Evolutionary conservation across 768 basidiomycete species (phyloP), one percentile per base, ranked within the genome.

Genomic region (Suillus variegatus): DNA sequence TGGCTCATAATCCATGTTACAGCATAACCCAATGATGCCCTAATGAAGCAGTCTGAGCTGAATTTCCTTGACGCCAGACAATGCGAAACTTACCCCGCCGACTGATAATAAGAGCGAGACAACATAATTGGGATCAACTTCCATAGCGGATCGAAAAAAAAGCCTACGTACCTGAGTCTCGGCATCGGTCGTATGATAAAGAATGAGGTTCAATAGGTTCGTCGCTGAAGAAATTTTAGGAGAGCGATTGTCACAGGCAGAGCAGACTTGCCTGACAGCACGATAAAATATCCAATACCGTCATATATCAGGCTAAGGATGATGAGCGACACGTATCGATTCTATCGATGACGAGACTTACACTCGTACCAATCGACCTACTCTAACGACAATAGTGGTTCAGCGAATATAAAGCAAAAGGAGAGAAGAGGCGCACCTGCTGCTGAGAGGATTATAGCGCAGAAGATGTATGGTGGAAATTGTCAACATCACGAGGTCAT

Each of bases 251-350:
- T 36, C 28, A 12, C 12, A 28, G 40, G 38, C 18, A 20, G 22
- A 57, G 18, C 10, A 25, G 43, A 43, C 72, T 25, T 67, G 85
- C 85, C 79, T 32, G 88, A 86, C 52, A 91, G 74, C 5, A 79
- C 79, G 36, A 88, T 68, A 64, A 90, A 86, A 71, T 88, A 91
- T 25, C 85, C 82, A 32, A 91, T 74, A 35, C 89, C 89, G 67
- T 91, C 88, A 63, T 86, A 87, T 4, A 91, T 76, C 85, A 90
- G 86, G 76, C 88, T 90, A 67, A 6, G 38, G 20, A n/a, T 69
- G 13, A 35, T 35, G 35, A 51, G 18, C 22, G 10, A 25, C 28
- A 10, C 46, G 38, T 14, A 51, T 76, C 2, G 66, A 41, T 49
- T 41, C 49, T 60, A 38, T 58, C 46, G 25, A 22, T 13, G 8